Percentiles rank a stretch among this genome's conserved stretches.
These are phyloP conservation scores for Leccinum subtestaceum DNA, from an alignment of 768 basidiomycete species.

Conservation along the genomic window DNA sequence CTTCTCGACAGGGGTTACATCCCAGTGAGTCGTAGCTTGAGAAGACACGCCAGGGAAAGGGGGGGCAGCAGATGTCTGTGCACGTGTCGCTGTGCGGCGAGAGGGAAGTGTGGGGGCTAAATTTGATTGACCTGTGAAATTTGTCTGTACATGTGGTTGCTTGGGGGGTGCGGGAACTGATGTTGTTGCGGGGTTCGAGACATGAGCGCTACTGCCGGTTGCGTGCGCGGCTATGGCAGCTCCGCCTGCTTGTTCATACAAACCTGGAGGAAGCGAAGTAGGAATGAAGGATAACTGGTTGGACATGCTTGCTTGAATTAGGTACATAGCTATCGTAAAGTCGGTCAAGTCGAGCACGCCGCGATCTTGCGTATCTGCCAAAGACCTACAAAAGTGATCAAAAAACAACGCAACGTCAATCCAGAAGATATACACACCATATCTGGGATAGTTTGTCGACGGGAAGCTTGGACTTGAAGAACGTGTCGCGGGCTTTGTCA, in stretches of 20 bases:
- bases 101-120: slow-evolving; percentile 23
- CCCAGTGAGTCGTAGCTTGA: slow-evolving; percentile 55
- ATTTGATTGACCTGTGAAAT: slow-evolving; percentile 42
- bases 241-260: slow-evolving; percentile 81
- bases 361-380: slow-evolving; percentile 93
- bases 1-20: slow-evolving; percentile 80
- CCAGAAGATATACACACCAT: slow-evolving; percentile 55
- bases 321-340: slow-evolving; percentile 94
- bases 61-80: slow-evolving; percentile 24
- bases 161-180: slow-evolving; percentile 46
- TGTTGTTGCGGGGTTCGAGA: slow-evolving; percentile 54
- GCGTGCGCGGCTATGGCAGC: slow-evolving; percentile 44
- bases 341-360: slow-evolving; percentile 87
- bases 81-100: slow-evolving; percentile 17
- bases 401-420: not conserved
- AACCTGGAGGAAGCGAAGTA: slow-evolving; percentile 67
- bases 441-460: slow-evolving; percentile 89
- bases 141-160: slow-evolving; percentile 61
- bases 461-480: slow-evolving; percentile 85
- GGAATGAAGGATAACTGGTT: slow-evolving; percentile 71
- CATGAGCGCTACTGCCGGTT: slow-evolving; percentile 57
- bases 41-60: slow-evolving; percentile 29
- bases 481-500: slow-evolving; percentile 85
- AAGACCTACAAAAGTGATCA: slow-evolving; percentile 53
- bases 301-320: slow-evolving; percentile 92